Conservation (phyloP, 1,284 basidiomycete genomes). For the Puccinia hordei region DNA sequence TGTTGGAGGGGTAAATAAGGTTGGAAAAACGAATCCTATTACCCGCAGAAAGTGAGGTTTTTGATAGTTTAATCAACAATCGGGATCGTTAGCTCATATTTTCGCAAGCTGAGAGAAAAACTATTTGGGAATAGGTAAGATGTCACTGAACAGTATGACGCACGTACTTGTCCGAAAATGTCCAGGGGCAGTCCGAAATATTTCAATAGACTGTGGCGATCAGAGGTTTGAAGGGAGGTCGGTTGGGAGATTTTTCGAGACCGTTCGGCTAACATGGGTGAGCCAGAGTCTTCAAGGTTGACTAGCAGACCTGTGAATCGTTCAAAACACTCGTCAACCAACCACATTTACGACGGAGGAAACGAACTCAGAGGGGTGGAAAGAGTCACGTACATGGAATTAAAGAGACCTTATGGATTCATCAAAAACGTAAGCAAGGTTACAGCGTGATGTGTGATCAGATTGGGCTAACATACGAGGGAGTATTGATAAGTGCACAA, state of each 20-base stretch:
- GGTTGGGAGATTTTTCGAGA: conserved; percentile 69
- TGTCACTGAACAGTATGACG: not conserved
- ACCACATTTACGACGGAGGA: not conserved
- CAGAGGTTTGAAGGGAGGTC: conserved; percentile 81
- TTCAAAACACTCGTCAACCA: not conserved
- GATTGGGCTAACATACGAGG: conserved; percentile 61
- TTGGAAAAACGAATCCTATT: conserved; percentile 88
- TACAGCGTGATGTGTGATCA: not conserved
- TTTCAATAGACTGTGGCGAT: conserved; percentile 83
- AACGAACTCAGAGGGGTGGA: not conserved
- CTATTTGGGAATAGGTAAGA: not conserved
- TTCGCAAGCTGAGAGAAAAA: conserved; percentile 1
- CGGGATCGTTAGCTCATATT: not conserved
- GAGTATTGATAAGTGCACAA: conserved; percentile 98
- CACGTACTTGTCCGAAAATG: conserved; percentile 59
- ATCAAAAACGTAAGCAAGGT: conserved; percentile 7
- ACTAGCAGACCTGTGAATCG: conserved; percentile 71
- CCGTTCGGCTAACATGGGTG: conserved; percentile 75
- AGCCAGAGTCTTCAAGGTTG: conserved; percentile 86
- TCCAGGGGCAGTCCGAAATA: conserved; percentile 89
- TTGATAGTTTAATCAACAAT: not conserved
- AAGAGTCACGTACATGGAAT: conserved; percentile 67
- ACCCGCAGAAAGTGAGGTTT: not conserved
- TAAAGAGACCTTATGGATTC: conserved; percentile 65
- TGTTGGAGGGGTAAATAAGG: conserved; percentile 96